Base-by-base conservation (phyloP, 1,284 basidiomycete species). In the Rhodofomes roseus region DNA sequence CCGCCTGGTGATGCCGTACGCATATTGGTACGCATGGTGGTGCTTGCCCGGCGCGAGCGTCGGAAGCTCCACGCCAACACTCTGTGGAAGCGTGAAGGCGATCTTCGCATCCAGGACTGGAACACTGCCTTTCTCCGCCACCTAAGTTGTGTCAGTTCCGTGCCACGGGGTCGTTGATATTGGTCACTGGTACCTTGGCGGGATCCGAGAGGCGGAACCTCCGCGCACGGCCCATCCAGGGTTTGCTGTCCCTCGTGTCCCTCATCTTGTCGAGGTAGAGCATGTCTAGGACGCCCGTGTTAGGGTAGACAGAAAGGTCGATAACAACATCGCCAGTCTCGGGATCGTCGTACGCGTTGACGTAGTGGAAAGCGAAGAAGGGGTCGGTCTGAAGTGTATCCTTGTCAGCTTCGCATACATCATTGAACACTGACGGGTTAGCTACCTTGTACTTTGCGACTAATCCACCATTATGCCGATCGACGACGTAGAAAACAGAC, bases 301-400 rank as follows among this genome's bases (percentile, higher is more conserved):
- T 70, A 22, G 71, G 59, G 63, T 76, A 77, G 22, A 69, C 67
- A 2, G 73, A 67, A 41, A 77, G 66, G 59, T 77, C 76, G 16
- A 76, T 70, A 41, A 76, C 43, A 56, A 77, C 65, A 61, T 75
- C 73, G 41, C 65, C 63, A 27, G 71, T 68, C 3, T 62, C 62
- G 31, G 70, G 60, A 44, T 76, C 75, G 46, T 76, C 75, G 66
- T 69, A 77, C 1, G 76, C 72, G 27, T 77, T 77, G 60, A 76
- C 9, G 16, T 66, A 61, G 56, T 77, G 75, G 67, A 77, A 77
- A 55, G 63, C 70, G 62, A 76, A 77, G 66, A 77, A 77, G 0
- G 74, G 69, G 34, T 71, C 70, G 34, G 71, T 71, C 63, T 76
- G 62, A 6, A 36, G 20, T 31, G 29, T 7, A 37, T 9, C 25